Evolutionary conservation across 2,329 filamentous ascomycete species (phyloP).

Genomic region (Hypoxylon sp.): DNA sequence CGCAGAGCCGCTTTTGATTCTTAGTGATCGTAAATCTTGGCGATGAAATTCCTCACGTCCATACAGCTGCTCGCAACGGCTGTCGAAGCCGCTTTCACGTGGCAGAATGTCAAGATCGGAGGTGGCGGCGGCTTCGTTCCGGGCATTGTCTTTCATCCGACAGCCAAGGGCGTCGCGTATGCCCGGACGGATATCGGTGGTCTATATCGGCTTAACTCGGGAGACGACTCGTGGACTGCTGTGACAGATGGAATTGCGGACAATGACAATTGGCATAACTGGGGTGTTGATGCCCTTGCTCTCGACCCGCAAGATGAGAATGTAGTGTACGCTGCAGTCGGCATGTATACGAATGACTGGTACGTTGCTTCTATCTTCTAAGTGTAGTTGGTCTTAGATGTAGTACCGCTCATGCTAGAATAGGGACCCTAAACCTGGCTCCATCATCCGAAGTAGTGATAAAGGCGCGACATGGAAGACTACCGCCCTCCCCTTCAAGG

Average conservation of each 20-base stretch:
- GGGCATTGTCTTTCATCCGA: constrained; percentile 71
- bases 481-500: constrained; percentile 69
- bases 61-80: constrained; percentile 42
- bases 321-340: constrained; percentile 68
- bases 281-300: constrained; percentile 71
- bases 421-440: constrained; percentile 68
- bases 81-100: constrained; percentile 57
- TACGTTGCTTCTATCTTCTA: constrained; percentile 39
- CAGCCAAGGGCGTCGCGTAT: constrained; percentile 66
- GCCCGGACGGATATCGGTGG: constrained; percentile 72
- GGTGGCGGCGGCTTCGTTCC: constrained; percentile 71
- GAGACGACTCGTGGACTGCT: constrained; percentile 69
- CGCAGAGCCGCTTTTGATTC: constrained; percentile 21
- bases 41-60: constrained; percentile 48
- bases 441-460: constrained; percentile 69
- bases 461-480: constrained; percentile 67
- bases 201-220: constrained; percentile 67
- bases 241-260: constrained; percentile 65
- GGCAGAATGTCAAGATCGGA: constrained; percentile 68
- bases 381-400: neutral
- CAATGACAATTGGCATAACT: constrained; percentile 65
- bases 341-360: constrained; percentile 73
- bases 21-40: constrained; percentile 30
- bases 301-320: constrained; percentile 68
- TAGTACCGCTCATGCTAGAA: constrained; percentile 3